A percentile compares a stretch with the other conserved stretches of the same genome.
Evolutionary conservation across 2,329 filamentous ascomycete genomes (phyloP).

Genomic region (Ophiobolus disseminans): DNA sequence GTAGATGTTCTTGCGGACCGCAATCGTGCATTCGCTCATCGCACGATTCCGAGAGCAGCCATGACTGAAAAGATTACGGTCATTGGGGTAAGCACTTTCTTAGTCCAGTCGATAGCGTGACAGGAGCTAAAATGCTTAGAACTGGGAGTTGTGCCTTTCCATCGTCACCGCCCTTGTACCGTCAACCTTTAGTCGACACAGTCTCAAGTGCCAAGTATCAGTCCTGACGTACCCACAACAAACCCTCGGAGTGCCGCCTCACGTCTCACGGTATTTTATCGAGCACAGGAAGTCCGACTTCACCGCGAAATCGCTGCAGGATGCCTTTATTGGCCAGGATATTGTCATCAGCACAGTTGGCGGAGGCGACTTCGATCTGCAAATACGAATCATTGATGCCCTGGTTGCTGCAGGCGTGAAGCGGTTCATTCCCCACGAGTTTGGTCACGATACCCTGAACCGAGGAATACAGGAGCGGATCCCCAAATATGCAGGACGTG

Average conservation of each 20-base stretch:
- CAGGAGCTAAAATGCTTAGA: constrained; percentile 28
- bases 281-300: constrained; percentile 39
- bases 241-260: constrained; percentile 24
- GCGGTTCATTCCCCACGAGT: constrained; percentile 53
- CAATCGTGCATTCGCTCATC: too few species aligned
- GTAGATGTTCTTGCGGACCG: too few species aligned
- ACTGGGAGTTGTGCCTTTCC: constrained; percentile 29
- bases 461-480: constrained; percentile 36
- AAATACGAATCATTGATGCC: constrained; percentile 49
- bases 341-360: constrained; percentile 46
- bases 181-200: not conserved
- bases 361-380: constrained; percentile 33
- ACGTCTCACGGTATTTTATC: constrained; percentile 14
- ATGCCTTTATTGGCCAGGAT: constrained; percentile 46
- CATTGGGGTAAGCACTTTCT: constrained; percentile 39
- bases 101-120: too few species aligned
- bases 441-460: constrained; percentile 48
- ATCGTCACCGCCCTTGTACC: constrained; percentile 33
- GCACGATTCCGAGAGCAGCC: not conserved
- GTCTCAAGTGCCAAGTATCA: constrained; percentile 20
- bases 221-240: constrained; percentile 37
- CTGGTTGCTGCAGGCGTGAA: constrained; percentile 49
- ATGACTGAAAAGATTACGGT: constrained; percentile 31
- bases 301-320: constrained; percentile 35
- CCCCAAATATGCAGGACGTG: constrained; percentile 36